These are phyloP conservation scores for Ascobolus immersus DNA, from an alignment of 495 filamentous ascomycete species.

Conservation along the genomic window DNA sequence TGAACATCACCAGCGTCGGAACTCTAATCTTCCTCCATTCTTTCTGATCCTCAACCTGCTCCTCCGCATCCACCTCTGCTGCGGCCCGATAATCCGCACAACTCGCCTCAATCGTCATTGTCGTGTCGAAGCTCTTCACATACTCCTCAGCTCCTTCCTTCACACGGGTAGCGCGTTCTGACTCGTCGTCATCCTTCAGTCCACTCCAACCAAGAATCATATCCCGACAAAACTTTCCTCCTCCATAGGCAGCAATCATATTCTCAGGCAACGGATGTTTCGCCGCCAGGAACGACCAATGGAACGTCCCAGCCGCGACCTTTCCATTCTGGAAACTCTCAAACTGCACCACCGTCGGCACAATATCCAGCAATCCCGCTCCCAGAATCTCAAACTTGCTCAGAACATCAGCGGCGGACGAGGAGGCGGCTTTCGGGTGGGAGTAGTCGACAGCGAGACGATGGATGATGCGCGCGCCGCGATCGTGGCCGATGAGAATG, in stretches of 20 bases:
- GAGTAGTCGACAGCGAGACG: conserved; percentile 19
- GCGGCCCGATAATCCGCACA: conserved; percentile 26
- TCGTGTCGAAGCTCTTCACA: conserved; percentile 18
- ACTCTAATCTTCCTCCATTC: conserved; percentile 21
- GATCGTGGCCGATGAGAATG: conserved; percentile 23
- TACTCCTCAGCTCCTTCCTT: conserved; percentile 18
- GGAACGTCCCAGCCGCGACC: conserved; percentile 18
- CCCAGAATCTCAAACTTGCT: conserved; percentile 15
- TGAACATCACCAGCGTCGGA: conserved; percentile 22
- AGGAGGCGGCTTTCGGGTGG: conserved; percentile 1
- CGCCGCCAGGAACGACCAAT: conserved; percentile 28
- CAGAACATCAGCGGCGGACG: conserved; percentile 3
- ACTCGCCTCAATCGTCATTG: conserved; percentile 16
- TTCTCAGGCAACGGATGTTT: conserved; percentile 18
- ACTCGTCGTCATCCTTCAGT: conserved; percentile 7
- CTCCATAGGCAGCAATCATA: conserved; percentile 23
- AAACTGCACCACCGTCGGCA: conserved; percentile 24
- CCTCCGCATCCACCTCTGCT: conserved; percentile 19
- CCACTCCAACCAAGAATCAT: conserved; percentile 16
- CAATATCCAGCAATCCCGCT: conserved; percentile 22
- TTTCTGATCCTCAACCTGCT: conserved; percentile 22
- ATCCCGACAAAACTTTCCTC: conserved; percentile 16
- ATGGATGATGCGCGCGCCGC: conserved; percentile 24
- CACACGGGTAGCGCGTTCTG: conserved; percentile 5
- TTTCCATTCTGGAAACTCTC: conserved; percentile 11